Base-by-base conservation (phyloP, 441 rosid species). In the Gossypium lobatum region DNA sequence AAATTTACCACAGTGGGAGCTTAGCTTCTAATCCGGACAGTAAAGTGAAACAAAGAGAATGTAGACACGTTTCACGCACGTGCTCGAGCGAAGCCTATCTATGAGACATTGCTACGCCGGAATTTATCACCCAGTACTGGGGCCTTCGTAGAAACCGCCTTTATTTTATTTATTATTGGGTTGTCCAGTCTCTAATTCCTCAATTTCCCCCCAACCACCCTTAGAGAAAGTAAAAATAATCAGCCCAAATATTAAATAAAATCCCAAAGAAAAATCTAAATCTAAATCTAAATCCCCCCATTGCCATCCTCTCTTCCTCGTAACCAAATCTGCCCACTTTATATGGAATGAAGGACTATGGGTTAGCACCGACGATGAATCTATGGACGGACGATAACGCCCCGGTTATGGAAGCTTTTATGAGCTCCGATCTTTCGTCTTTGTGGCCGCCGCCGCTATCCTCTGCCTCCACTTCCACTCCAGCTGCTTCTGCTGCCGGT, bases 371-470 rank as follows among this genome's bases (percentile, higher is more conserved):
- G 63, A 53, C 91, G 28, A 91, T 88, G 89, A 94, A 91, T 85
- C 89, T 87, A 5, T 95, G 98, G 86, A 75, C 89, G 7, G 97
- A 91, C 65, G 95, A 94, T 64, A 89, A 92, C 87, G 79, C 87
- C 1, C 84, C 94, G 28, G 90, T 93, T 60, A 95, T 95, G 98
- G 99, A 95, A 62, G 96, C 98, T 69, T 95, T 95, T 82, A 88
- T 89, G 86, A 82, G 87, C 79, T 81, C 91, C 61, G 95, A 91
- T 73, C 93, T 91, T 20, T 74, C 91, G 8, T 76, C 88, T 28
- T 66, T 90, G 3, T 95, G 95, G 89, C 92, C 91, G 14, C 83
- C 91, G 8, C 82, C 87, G 3, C 85, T 84, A 0, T 76, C 89
- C 16, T 73, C 86, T 52, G 76, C 86, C 69, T 76, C 82, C 25